Evolutionary conservation across 2,329 filamentous ascomycete genomes (phyloP).

Genomic region (Aureobasidium sp.): DNA sequence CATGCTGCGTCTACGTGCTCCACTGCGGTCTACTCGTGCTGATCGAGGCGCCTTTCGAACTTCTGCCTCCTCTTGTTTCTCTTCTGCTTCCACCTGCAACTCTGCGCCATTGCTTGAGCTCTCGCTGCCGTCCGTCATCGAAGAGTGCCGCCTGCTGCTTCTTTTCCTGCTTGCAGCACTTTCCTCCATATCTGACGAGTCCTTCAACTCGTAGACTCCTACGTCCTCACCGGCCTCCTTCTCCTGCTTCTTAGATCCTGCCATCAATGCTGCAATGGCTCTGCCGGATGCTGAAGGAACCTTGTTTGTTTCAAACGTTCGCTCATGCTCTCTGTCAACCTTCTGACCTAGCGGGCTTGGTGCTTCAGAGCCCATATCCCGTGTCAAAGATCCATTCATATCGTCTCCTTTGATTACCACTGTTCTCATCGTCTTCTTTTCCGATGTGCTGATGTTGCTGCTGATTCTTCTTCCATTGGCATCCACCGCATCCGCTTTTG

Average conservation of each 20-base stretch:
- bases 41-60: constrained; percentile 24
- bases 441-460: not conserved
- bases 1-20: constrained; percentile 27
- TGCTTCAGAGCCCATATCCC: constrained; percentile 5
- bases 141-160: constrained; percentile 16
- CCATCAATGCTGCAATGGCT: constrained; percentile 18
- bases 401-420: constrained; percentile 27
- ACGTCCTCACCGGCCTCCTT: constrained; percentile 20
- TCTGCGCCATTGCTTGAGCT: constrained; percentile 2
- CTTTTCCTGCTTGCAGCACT: not conserved
- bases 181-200: constrained; percentile 20
- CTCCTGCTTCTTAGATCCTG: constrained; percentile 3
- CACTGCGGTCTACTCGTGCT: constrained; percentile 23
- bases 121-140: not conserved
- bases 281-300: not conserved
- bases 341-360: constrained; percentile 21
- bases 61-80: constrained; percentile 17
- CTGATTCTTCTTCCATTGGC: not conserved
- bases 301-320: not conserved
- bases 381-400: constrained; percentile 17
- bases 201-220: constrained; percentile 30
- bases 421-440: constrained; percentile 8
- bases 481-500: constrained; percentile 39
- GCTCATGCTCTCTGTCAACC: constrained; percentile 9
- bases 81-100: not conserved